phyloP scores from a whole-genome alignment of 352 stramenopile genomes.

The Aphanomyces invadans region DNA sequence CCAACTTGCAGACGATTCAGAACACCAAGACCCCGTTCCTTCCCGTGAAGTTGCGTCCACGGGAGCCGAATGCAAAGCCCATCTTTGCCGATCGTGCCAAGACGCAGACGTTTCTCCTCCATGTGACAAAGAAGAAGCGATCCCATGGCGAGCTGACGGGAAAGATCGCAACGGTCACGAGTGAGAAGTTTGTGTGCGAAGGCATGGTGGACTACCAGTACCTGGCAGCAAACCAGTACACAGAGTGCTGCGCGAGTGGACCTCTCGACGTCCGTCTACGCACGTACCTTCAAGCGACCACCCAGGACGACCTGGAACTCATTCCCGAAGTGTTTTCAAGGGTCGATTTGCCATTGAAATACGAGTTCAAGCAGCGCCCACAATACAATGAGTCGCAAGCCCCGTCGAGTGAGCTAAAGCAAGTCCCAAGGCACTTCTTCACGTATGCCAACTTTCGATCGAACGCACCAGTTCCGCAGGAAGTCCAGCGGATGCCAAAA shows the following conservation, averaged over 20 bases:
- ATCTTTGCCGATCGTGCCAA: constrained; percentile 75
- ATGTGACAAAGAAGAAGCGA: constrained; percentile 34
- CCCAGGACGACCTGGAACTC: constrained; percentile 54
- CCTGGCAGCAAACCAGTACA: constrained; percentile 53
- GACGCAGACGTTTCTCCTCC: constrained; percentile 66
- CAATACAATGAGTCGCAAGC: constrained; percentile 63
- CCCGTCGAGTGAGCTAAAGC: constrained; percentile 48
- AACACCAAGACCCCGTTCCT: constrained; percentile 69
- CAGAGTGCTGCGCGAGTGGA: constrained; percentile 1
- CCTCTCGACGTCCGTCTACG: constrained; percentile 45
- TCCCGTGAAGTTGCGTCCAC: constrained; percentile 61
- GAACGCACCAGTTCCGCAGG: constrained; percentile 40
- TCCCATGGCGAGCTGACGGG: constrained; percentile 26
- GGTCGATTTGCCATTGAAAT: constrained; percentile 72
- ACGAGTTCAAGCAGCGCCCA: constrained; percentile 72
- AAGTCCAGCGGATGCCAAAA: constrained; percentile 25
- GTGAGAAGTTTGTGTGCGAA: constrained; percentile 78
- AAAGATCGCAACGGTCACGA: constrained; percentile 53
- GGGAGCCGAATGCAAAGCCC: constrained; percentile 71
- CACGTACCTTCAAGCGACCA: constrained; percentile 44
- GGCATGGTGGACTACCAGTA: constrained; percentile 84
- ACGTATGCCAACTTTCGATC: constrained; percentile 78
- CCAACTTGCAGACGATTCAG: constrained; percentile 52
- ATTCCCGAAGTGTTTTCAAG: constrained; percentile 80
- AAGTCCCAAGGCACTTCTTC: constrained; percentile 7